Evolutionary conservation across 2,329 filamentous ascomycete species (phyloP), one percentile per base, ranked within the genome.

Genomic region (Sphaceloma murrayae): DNA sequence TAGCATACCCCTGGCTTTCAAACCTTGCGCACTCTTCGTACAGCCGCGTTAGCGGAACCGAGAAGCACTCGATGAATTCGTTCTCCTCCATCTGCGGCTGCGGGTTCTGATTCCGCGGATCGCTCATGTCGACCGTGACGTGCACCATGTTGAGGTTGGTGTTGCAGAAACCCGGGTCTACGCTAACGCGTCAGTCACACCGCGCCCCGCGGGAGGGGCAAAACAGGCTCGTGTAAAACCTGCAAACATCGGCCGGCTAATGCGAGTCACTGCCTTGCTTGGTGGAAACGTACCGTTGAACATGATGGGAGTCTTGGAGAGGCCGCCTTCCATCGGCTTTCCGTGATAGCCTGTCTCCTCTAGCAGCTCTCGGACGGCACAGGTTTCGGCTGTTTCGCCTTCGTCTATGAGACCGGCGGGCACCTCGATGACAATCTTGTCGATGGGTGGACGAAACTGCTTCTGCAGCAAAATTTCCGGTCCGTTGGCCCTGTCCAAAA

Each of bases 1-100:
- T 84, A 1, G 81, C 84, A 60, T 75, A 87, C 0, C 85, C 85
- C 51, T 85, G 67, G 2, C 66, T 65, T 56, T 87, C 82, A 1
- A 87, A 67, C 51, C 61, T 72, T 58, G 77, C 76, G 57, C 79
- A 79, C 44, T 69, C 64, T 24, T 72, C 67, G 56, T 76, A 77
- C 32, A 80, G 58, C 55, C 76, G 70, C 16, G 62, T 56, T 10
- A 80, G 56, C 33, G 74, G 75, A 39, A 79, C 68, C 14, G 77
- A 65, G 1, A 78, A 69, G n/a, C 73, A 61, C 60, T 77, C 66
- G 48, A 80, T 79, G 54, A 74, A 69, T 61, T 78, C 75, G 7
- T 75, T 75, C 42, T 77, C 74, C 46, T 79, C 75, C 24, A 78
- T 61, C 39, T 68, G 64, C 60, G 78, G 75, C 61, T 74, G 68